Conservation (phyloP, 2,329 filamentous ascomycete species). For the Colletotrichum sp. region DNA sequence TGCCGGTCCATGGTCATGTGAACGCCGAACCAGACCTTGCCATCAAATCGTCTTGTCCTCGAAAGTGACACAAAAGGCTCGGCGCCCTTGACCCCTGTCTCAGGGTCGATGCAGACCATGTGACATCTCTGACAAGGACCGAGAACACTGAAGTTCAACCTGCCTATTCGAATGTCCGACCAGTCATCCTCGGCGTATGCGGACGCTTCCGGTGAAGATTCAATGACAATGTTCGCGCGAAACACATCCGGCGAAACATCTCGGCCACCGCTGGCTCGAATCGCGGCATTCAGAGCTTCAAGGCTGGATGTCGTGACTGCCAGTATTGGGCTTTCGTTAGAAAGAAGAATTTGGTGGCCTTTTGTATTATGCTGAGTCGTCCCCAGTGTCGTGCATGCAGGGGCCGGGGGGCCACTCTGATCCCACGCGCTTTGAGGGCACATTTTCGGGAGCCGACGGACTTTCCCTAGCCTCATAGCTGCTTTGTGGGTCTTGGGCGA, state of each 20-base stretch:
- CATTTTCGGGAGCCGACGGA: not conserved
- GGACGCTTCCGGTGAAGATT: not conserved
- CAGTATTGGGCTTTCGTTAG: not conserved
- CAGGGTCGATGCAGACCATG: not conserved
- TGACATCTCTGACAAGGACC: not conserved
- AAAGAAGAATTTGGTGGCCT: not conserved
- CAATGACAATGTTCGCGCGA: not conserved
- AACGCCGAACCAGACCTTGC: not conserved
- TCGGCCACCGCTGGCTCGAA: not conserved
- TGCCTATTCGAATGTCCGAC: not conserved
- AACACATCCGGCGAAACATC: not conserved
- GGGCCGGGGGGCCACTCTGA: not conserved
- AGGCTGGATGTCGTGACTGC: not conserved
- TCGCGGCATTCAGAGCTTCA: not conserved
- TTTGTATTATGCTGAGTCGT: not conserved
- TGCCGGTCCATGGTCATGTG: not conserved
- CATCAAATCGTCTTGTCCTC: not conserved
- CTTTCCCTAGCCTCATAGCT: not conserved
- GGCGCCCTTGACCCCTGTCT: not conserved
- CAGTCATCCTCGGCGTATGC: not conserved
- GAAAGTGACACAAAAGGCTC: not conserved
- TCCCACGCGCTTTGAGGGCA: not conserved
- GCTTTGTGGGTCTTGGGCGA: not conserved
- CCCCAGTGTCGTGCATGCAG: not conserved
- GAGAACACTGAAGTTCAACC: not conserved